These are phyloP conservation scores for Alternaria burnsii DNA, from an alignment of 2,329 filamentous ascomycete genomes.

Conservation along the genomic window DNA sequence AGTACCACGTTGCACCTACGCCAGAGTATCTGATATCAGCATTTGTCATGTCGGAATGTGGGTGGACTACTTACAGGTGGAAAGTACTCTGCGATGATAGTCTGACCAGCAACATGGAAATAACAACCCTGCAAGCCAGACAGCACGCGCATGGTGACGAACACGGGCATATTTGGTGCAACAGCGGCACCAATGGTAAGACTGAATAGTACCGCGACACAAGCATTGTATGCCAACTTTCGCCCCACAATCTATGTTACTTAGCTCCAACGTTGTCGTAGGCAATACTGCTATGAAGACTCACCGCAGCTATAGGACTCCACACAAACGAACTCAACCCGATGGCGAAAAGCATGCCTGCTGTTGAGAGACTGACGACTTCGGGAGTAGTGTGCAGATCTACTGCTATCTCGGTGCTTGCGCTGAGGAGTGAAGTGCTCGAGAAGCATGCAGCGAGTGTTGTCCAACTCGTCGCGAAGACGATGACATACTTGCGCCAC, in stretches of 20 bases:
- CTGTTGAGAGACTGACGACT: neutral
- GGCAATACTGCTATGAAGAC: neutral
- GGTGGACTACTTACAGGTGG: neutral
- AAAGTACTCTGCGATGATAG: neutral
- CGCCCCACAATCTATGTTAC: neutral
- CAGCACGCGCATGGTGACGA: neutral
- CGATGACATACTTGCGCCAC: neutral
- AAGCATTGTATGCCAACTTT: neutral
- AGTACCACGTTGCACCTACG: neutral
- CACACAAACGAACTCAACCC: neutral
- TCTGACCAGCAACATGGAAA: neutral
- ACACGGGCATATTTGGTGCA: neutral
- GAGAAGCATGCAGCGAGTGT: neutral
- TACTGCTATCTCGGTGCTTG: neutral
- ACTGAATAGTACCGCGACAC: neutral
- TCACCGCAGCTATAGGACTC: neutral
- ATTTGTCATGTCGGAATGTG: no score
- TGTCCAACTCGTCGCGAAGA: neutral
- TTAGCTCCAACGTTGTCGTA: neutral
- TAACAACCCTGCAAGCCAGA: neutral
- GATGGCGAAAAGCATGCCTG: neutral
- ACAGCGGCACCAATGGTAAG: neutral
- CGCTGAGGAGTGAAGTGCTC: neutral
- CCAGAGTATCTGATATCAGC: no score
- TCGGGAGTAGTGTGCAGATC: neutral